Conservation (phyloP, 2,329 filamentous ascomycete species). For the Cordyceps farinosa region DNA sequence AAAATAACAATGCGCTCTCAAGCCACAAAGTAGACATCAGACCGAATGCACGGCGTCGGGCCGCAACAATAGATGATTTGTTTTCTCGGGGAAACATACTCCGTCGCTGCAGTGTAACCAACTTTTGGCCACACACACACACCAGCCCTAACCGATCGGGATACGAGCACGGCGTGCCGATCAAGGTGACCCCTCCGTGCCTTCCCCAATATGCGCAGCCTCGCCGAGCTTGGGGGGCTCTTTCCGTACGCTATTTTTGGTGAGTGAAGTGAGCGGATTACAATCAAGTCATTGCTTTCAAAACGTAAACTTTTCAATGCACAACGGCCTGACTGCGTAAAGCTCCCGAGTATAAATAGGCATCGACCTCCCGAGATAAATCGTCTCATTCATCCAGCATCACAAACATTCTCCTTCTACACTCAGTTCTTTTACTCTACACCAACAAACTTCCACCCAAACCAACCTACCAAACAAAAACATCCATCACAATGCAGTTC, state of each 20-base stretch:
- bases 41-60: too few relatives aligned
- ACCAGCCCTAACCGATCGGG: not conserved
- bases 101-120: not conserved
- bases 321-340: too few relatives aligned
- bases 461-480: slow-evolving; percentile 15
- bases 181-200: not conserved
- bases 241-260: not conserved
- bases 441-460: slow-evolving; percentile 3
- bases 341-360: slow-evolving; percentile 1
- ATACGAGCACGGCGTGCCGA: slow-evolving; percentile 5
- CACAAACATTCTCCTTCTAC: not conserved
- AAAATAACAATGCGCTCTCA: too few relatives aligned
- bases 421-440: not conserved
- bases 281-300: not conserved
- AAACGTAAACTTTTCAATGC: not conserved
- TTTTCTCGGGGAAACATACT: too few relatives aligned
- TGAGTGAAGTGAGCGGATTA: not conserved
- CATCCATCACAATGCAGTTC: slow-evolving; percentile 40
- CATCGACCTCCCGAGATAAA: not conserved
- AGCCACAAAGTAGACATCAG: too few relatives aligned
- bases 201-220: not conserved
- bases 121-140: not conserved
- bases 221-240: not conserved
- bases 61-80: not conserved
- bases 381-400: not conserved